Base-by-base conservation (phyloP, 306 rosid genomes). In the Dryas octopetala region DNA sequence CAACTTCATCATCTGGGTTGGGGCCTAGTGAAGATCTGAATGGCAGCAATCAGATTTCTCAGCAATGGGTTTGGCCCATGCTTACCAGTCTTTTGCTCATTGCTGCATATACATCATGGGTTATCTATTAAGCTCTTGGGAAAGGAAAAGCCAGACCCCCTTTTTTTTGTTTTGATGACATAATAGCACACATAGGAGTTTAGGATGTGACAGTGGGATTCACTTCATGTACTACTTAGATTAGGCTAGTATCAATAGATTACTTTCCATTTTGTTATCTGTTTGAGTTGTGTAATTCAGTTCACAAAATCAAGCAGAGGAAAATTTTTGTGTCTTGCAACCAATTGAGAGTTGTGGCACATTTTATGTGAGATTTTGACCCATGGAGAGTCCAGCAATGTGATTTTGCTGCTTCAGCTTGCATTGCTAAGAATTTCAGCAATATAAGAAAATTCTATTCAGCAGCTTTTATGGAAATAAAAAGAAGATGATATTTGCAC, bases 1-100 rank as follows among this genome's bases (percentile, higher is more conserved):
- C 88, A 5, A 68, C 38, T 32, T 32, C 86, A 23, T 63, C 88
- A 12, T 70, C 57, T 64, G 97, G 96, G 67, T 32, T 83, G 49
- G 89, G 85, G 43, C 84, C 97, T 4, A 85, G 88, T 47, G 85
- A 84, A 68, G 81, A 86, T 73, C 46, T 87, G 9, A 91, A 83
- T 46, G 83, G 91, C 28, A 77, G 87, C 86, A 59, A 38, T 54
- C 78, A n/a, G 50, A 50, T 55, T 51, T 68, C 62, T 9, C 73
- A 57, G 79, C 71, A 19, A 52, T 79, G 93, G 95, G 70, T 86
- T 71, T 91, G 88, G 91, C 78, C 84, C 26, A 16, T 81, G 58
- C 44, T 71, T 41, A 66, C 69, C 38, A 70, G 61, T 74, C 72
- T 85, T 66, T 40, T 88, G 76, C 58, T 87, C 45, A 15, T 90